Evolutionary conservation across 2,329 filamentous ascomycete genomes (phyloP).

Genomic region (Domatiomyces catenatus): DNA sequence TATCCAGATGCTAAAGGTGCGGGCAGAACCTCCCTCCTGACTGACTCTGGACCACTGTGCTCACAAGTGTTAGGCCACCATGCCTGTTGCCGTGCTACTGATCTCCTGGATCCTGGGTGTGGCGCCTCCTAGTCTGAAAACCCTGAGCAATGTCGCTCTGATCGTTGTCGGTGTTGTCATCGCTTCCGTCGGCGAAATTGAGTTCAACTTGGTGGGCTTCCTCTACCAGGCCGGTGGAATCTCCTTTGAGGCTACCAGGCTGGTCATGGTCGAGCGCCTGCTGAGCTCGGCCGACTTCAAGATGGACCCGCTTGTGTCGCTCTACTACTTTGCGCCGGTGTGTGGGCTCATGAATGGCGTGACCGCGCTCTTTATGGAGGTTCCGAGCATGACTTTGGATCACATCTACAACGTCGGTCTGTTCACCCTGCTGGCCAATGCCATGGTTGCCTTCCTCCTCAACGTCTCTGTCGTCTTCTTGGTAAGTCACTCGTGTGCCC

Average conservation of each 20-base stretch:
- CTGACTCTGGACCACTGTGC: neutral
- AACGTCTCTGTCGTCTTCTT: slow-evolving; percentile 78
- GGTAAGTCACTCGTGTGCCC: slow-evolving; percentile 36
- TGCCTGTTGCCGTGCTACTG: slow-evolving; percentile 80
- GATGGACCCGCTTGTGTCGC: slow-evolving; percentile 76
- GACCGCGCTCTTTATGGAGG: slow-evolving; percentile 54
- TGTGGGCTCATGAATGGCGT: slow-evolving; percentile 68
- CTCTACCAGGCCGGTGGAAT: slow-evolving; percentile 60
- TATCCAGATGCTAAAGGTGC: slow-evolving; percentile 97
- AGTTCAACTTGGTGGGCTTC: slow-evolving; percentile 50
- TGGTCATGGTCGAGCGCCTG: slow-evolving; percentile 75
- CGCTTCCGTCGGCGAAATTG: slow-evolving; percentile 87
- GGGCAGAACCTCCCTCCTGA: slow-evolving; percentile 25
- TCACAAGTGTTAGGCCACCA: slow-evolving; percentile 53
- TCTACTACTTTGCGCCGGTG: slow-evolving; percentile 80
- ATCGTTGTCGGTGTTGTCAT: slow-evolving; percentile 93
- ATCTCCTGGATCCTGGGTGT: slow-evolving; percentile 80
- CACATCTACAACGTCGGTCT: slow-evolving; percentile 53
- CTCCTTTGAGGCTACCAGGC: slow-evolving; percentile 62
- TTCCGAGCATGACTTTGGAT: slow-evolving; percentile 47
- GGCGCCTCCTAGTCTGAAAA: slow-evolving; percentile 66
- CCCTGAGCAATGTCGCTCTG: slow-evolving; percentile 80
- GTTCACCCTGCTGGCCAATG: slow-evolving; percentile 54
- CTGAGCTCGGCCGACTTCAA: slow-evolving; percentile 64
- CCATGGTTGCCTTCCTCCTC: slow-evolving; percentile 61